Conservation (phyloP, 148 eudicot genomes). For the Camellia lanceoleosa region DNA sequence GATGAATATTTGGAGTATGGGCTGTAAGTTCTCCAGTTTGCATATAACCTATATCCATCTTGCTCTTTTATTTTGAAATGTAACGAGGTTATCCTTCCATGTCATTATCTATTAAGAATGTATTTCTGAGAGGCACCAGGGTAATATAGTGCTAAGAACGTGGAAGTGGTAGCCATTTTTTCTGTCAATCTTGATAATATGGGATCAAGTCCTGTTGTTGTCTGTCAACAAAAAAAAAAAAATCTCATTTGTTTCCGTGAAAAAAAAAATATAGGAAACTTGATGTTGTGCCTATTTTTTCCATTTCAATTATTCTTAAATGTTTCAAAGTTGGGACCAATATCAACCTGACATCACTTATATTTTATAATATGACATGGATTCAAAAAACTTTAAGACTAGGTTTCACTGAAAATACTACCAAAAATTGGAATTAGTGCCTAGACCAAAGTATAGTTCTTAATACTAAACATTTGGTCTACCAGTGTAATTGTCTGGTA, state of each 20-base stretch:
- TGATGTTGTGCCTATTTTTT: neutral
- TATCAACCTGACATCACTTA: neutral
- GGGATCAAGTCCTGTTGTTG: neutral
- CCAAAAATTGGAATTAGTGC: neutral
- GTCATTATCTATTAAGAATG: no score
- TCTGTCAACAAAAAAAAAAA: neutral
- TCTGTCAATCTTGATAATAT: neutral
- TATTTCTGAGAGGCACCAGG: neutral
- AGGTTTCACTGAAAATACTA: neutral
- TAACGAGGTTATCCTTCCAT: neutral
- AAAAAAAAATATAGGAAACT: neutral
- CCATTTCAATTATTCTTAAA: neutral
- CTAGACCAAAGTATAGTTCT: neutral
- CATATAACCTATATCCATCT: neutral
- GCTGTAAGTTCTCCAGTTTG: conserved; percentile 49
- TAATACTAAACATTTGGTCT: neutral
- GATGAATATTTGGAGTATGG: conserved; percentile 90
- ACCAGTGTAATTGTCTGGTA: neutral
- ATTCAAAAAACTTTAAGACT: neutral
- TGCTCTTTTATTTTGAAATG: neutral
- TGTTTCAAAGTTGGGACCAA: neutral
- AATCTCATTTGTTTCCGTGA: no score
- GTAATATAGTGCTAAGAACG: neutral
- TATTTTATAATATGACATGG: neutral
- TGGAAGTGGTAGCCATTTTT: neutral